Evolutionary conservation across 2,329 filamentous ascomycete species (phyloP).

Genomic region (Aureobasidium melanogenum): DNA sequence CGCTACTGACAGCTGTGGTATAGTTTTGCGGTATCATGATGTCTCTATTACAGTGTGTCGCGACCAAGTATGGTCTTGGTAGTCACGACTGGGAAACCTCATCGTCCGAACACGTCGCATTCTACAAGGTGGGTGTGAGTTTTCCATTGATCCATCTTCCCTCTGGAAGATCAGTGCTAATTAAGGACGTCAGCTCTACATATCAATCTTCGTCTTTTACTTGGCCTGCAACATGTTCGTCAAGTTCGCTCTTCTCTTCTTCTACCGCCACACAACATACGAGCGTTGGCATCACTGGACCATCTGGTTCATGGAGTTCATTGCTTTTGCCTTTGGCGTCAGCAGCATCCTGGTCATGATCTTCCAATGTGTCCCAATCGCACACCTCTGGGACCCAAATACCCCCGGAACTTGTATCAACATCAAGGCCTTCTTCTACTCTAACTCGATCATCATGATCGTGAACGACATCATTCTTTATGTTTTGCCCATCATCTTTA

Average conservation of each 20-base stretch:
- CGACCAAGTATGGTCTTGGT: slow-evolving; percentile 15
- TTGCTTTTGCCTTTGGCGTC: slow-evolving; percentile 28
- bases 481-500: slow-evolving; percentile 30
- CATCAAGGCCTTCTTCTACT: slow-evolving; percentile 26
- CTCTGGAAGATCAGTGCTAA: background rate
- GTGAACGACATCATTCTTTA: slow-evolving; percentile 31
- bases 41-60: slow-evolving; percentile 14
- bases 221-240: slow-evolving; percentile 32
- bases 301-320: slow-evolving; percentile 27
- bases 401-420: slow-evolving; percentile 27
- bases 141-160: background rate
- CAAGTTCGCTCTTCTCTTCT: slow-evolving; percentile 31
- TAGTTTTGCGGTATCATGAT: slow-evolving; percentile 14
- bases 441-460: slow-evolving; percentile 28
- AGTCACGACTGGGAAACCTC: slow-evolving; percentile 6
- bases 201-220: slow-evolving; percentile 28
- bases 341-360: slow-evolving; percentile 27
- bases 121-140: slow-evolving; percentile 15
- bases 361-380: slow-evolving; percentile 29
- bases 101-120: background rate
- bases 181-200: slow-evolving; percentile 16
- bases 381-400: slow-evolving; percentile 24
- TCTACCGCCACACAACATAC: slow-evolving; percentile 31
- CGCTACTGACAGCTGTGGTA: background rate
- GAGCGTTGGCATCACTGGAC: slow-evolving; percentile 19